Conservation (phyloP, 192 early-diverging fungal genomes). For the Podila clonocystis region DNA sequence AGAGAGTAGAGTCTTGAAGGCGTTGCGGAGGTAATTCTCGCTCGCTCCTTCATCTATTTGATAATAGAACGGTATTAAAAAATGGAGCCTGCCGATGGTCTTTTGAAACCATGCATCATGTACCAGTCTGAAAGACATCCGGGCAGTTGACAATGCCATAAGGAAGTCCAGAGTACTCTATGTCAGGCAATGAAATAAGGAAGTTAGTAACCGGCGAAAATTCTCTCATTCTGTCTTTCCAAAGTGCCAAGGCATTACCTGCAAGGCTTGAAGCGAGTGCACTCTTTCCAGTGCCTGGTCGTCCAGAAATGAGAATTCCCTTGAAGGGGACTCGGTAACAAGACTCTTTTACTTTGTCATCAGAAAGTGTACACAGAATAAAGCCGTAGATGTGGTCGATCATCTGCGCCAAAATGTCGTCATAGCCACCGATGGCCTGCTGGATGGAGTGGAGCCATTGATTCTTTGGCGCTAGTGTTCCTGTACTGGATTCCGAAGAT, state of each 20-base stretch:
- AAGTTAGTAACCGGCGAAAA: conserved; percentile 3
- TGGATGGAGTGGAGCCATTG: conserved; percentile 18
- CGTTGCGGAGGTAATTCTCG: conserved; percentile 56
- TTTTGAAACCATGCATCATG: neutral
- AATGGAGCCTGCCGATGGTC: neutral
- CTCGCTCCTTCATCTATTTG: conserved; percentile 63
- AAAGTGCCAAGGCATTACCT: neutral
- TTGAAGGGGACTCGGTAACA: conserved; percentile 41
- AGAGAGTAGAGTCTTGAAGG: conserved; percentile 43
- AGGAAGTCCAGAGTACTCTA: conserved; percentile 53
- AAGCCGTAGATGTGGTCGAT: conserved; percentile 34
- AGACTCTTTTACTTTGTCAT: neutral
- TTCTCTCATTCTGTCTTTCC: conserved; percentile 4
- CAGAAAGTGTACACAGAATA: conserved; percentile 8
- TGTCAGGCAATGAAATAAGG: neutral
- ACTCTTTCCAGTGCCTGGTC: conserved; percentile 66
- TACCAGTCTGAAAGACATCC: conserved; percentile 61
- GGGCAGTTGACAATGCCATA: conserved; percentile 58
- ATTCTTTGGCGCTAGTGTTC: conserved; percentile 1
- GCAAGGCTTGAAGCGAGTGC: conserved; percentile 54
- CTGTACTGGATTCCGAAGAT: neutral
- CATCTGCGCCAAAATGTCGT: conserved; percentile 41
- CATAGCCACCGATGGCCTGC: conserved; percentile 39
- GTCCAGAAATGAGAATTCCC: conserved; percentile 57
- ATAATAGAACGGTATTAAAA: neutral